Conservation (phyloP, 1,284 basidiomycete genomes). For the Tetrapyrgos nigripes region DNA sequence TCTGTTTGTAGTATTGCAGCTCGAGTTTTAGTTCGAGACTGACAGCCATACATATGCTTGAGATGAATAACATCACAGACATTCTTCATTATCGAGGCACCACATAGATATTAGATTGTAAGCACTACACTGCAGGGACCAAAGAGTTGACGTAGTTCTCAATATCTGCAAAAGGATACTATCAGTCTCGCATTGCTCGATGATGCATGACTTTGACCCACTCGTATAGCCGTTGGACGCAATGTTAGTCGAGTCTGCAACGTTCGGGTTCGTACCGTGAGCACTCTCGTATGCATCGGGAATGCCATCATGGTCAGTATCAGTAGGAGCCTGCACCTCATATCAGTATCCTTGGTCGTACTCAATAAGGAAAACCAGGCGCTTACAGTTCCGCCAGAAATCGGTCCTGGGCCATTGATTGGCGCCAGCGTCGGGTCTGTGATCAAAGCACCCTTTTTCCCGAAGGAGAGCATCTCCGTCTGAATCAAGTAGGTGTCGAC, state of each 20-base stretch:
- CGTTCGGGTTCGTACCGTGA: conserved; percentile 39
- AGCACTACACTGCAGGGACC: too few relatives aligned
- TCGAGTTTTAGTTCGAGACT: too few relatives aligned
- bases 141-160: background rate
- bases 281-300: conserved; percentile 41
- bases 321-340: conserved; percentile 30
- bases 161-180: background rate
- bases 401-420: conserved; percentile 40
- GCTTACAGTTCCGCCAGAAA: conserved; percentile 38
- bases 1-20: background rate
- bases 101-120: too few relatives aligned
- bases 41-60: too few relatives aligned
- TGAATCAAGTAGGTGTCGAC: conserved; percentile 41
- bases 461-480: conserved; percentile 38
- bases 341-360: background rate
- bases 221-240: conserved; percentile 44
- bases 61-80: too few relatives aligned
- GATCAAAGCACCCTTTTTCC: conserved; percentile 40
- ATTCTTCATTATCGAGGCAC: too few relatives aligned
- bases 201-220: conserved; percentile 22
- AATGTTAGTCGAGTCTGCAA: conserved; percentile 38
- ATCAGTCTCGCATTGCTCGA: background rate
- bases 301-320: conserved; percentile 42
- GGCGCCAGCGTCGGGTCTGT: conserved; percentile 33
- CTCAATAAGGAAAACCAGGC: background rate